These are phyloP conservation scores for Sicyos edulis DNA, from an alignment of 306 rosid species.

Conservation along the genomic window DNA sequence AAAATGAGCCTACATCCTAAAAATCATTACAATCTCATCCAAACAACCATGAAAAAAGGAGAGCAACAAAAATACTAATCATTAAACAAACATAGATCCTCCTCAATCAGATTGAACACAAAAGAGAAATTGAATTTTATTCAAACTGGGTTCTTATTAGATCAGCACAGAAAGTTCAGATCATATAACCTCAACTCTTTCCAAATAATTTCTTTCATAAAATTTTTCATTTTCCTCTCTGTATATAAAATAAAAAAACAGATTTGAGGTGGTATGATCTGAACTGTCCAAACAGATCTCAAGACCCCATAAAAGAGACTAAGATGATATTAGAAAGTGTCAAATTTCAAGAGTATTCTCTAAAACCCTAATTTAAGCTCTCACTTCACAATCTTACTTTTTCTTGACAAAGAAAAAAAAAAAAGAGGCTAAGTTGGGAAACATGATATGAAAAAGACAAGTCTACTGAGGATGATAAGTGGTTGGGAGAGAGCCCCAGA, in stretches of 20 bases:
- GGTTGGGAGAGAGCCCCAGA: slow-evolving; percentile 37
- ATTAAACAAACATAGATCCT: not conserved
- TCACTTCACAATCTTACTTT: slow-evolving; percentile 20
- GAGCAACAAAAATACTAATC: not conserved
- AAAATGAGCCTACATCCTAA: not conserved
- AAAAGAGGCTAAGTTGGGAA: not conserved
- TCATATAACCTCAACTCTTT: slow-evolving; percentile 23
- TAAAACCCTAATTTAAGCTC: slow-evolving; percentile 19
- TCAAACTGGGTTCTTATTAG: slow-evolving; percentile 6
- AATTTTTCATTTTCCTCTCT: not conserved
- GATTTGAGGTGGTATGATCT: slow-evolving; percentile 25
- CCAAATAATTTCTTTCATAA: not conserved
- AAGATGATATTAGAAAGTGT: slow-evolving; percentile 1
- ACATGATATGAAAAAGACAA: not conserved
- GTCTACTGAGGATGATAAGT: slow-evolving; percentile 18
- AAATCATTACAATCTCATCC: not conserved
- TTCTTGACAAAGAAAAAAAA: not conserved
- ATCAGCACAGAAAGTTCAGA: slow-evolving; percentile 21
- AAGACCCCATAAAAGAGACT: slow-evolving; percentile 1
- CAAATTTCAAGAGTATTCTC: slow-evolving; percentile 11
- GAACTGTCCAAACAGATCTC: slow-evolving; percentile 17
- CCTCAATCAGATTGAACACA: not conserved
- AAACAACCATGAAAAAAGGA: not conserved
- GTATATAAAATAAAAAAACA: not conserved
- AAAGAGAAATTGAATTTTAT: slow-evolving; percentile 9